Base-by-base conservation (phyloP, 192 early-diverging fungal genomes). In the Mortierella alpina region DNA sequence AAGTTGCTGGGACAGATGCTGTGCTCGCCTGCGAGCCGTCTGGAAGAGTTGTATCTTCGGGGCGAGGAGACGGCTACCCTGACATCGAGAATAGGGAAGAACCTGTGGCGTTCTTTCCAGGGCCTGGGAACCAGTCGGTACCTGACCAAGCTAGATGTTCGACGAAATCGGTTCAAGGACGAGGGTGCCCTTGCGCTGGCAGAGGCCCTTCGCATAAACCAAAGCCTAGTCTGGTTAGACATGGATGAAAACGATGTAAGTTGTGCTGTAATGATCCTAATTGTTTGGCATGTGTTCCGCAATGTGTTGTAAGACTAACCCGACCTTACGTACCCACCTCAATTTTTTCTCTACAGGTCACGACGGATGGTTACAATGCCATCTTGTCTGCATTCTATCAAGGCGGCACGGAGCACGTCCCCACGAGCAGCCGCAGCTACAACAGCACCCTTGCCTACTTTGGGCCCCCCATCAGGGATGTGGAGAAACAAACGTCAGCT, bases 201-300 rank as follows among this genome's bases (percentile, higher is more conserved):
- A 7, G 82, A 86, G 17, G 78, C 80, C n/a, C 63, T 86, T 6
- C 73, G 67, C 22, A 2, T 63, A 7, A 83, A 84, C 42, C 66
- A 73, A 39, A 67, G 74, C 22, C 52, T 86, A 6, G 39, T 44
- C 46, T 78, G 70, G 66, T 52, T 86, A 15, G 73, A 75, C 23
- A 75, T 86, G 67, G 85, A 86, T 52, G 82, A 84, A 18, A 86
- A 86, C 70, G 83, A 73, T 54, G 82, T 86, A 83, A 75, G 71
- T 68, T 46, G 5, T 45, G 22, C 63, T 55, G 11, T 20, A 45
- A 41, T 31, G 15, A 7, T 18, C 46, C 39, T 52, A 15, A 20
- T 18, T 39, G 59, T 41, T 0, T 22, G 10, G 31, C 48, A 31
- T 31, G 31, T 39, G 13, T 18, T 44, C 20, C 46, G 46, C 7